Conservation (phyloP, 2,329 filamentous ascomycete genomes). For the Trichophyton verrucosum region DNA sequence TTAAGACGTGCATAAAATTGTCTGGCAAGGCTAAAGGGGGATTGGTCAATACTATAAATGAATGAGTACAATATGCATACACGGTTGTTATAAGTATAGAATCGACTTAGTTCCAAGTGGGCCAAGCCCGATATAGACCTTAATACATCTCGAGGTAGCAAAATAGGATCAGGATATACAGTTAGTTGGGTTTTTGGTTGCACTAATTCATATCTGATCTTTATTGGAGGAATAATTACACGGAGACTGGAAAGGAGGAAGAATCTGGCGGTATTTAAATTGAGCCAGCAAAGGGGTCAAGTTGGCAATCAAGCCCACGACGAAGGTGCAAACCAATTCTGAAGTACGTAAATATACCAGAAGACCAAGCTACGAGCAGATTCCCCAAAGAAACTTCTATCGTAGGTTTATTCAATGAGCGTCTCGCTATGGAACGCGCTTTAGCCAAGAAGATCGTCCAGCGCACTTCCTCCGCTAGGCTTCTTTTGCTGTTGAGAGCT, state of each 20-base stretch:
- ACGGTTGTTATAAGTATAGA: not conserved
- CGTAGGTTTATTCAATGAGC: not conserved
- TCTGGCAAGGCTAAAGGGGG: not conserved
- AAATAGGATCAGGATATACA: not conserved
- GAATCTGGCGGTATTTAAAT: not conserved
- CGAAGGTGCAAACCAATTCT: not conserved
- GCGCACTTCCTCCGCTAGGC: slow-evolving; percentile 25
- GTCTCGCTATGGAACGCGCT: not conserved
- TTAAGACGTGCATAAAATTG: slow-evolving; percentile 3
- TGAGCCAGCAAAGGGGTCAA: not conserved
- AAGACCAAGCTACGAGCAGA: not conserved
- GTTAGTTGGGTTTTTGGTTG: too few relatives aligned
- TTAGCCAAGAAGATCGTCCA: slow-evolving; percentile 33
- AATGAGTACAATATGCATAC: slow-evolving; percentile 2
- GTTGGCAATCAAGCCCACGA: not conserved
- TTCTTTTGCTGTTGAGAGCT: slow-evolving; percentile 18
- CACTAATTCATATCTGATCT: not conserved
- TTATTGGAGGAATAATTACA: not conserved
- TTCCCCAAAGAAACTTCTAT: not conserved
- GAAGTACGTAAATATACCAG: not conserved
- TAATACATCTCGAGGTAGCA: not conserved
- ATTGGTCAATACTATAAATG: not conserved
- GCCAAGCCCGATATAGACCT: not conserved
- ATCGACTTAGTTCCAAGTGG: not conserved
- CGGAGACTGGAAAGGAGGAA: not conserved